These are phyloP conservation scores for Phoma sp. DNA, from an alignment of 2,329 filamentous ascomycete genomes.

Conservation along the genomic window DNA sequence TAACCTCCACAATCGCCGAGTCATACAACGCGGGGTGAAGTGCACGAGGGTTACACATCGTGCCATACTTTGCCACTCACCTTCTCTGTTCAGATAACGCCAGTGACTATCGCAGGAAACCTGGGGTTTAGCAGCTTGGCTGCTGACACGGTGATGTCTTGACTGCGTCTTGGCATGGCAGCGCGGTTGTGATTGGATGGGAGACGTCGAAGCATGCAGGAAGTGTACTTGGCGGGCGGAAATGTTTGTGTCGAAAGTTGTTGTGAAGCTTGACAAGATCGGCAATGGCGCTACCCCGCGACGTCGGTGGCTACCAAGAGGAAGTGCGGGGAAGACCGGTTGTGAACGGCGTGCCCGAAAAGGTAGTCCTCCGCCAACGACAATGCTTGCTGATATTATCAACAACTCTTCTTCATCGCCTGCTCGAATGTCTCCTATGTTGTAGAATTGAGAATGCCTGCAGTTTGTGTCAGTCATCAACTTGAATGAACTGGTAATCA, in stretches of 20 bases:
- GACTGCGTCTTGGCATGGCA: constrained; percentile 24
- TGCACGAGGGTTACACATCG: constrained; percentile 21
- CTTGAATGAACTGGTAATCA: background rate
- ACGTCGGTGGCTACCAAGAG: constrained; percentile 17
- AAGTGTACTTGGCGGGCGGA: constrained; percentile 10
- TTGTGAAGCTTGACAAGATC: constrained; percentile 7
- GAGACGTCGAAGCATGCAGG: constrained; percentile 11
- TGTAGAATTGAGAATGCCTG: background rate
- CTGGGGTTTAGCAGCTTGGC: constrained; percentile 31
- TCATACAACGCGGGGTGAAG: constrained; percentile 24
- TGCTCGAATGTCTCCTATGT: background rate
- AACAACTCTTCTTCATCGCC: background rate
- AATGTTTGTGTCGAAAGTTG: background rate
- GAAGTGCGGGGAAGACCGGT: constrained; percentile 16
- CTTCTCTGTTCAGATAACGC: constrained; percentile 24
- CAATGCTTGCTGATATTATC: background rate
- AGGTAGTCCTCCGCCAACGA: background rate
- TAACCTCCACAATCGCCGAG: constrained; percentile 15
- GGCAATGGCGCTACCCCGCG: constrained; percentile 15
- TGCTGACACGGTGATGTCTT: constrained; percentile 26
- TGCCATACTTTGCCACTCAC: constrained; percentile 18
- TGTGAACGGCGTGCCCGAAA: constrained; percentile 1
- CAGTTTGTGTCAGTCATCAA: background rate
- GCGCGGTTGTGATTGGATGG: constrained; percentile 18
- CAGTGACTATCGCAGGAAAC: constrained; percentile 23